Evolutionary conservation across 2,329 filamentous ascomycete species (phyloP).

Genomic region (Aspergillus ochraceoroseus): DNA sequence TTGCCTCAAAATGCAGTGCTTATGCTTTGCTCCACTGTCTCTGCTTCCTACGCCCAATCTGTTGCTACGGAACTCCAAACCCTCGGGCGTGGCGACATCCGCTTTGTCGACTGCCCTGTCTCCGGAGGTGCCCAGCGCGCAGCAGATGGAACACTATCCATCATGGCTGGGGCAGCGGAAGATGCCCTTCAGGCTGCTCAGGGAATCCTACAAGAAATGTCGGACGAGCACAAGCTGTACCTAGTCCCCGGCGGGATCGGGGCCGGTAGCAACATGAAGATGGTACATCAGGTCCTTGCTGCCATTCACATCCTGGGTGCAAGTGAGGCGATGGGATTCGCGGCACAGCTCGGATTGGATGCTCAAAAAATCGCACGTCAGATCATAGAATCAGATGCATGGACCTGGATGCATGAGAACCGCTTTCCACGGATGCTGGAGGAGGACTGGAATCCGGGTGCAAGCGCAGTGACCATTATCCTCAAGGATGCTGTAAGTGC

Average conservation of each 20-base stretch:
- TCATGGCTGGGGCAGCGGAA: constrained; percentile 63
- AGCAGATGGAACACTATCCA: constrained; percentile 66
- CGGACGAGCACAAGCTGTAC: constrained; percentile 56
- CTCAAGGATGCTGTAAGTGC: constrained; percentile 51
- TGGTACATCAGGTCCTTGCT: constrained; percentile 60
- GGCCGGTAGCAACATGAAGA: constrained; percentile 58
- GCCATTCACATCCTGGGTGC: constrained; percentile 59
- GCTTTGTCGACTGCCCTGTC: constrained; percentile 66
- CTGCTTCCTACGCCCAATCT: constrained; percentile 60
- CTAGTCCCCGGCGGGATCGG: constrained; percentile 58
- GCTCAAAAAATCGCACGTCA: constrained; percentile 41
- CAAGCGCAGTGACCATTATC: constrained; percentile 58
- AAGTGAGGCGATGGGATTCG: constrained; percentile 59
- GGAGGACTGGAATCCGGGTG: constrained; percentile 51
- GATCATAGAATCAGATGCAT: constrained; percentile 48
- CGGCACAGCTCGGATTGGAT: constrained; percentile 53
- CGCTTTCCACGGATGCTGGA: constrained; percentile 53
- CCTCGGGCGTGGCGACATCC: constrained; percentile 57
- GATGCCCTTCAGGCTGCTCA: constrained; percentile 55
- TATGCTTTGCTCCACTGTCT: constrained; percentile 66
- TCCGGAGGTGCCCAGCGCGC: constrained; percentile 66
- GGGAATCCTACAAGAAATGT: constrained; percentile 59
- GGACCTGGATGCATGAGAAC: constrained; percentile 61
- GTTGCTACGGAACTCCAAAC: constrained; percentile 55
- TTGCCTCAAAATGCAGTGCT: constrained; percentile 58